Evolutionary conservation across 768 basidiomycete genomes (phyloP).

Genomic region (Dentipellis fragilis): DNA sequence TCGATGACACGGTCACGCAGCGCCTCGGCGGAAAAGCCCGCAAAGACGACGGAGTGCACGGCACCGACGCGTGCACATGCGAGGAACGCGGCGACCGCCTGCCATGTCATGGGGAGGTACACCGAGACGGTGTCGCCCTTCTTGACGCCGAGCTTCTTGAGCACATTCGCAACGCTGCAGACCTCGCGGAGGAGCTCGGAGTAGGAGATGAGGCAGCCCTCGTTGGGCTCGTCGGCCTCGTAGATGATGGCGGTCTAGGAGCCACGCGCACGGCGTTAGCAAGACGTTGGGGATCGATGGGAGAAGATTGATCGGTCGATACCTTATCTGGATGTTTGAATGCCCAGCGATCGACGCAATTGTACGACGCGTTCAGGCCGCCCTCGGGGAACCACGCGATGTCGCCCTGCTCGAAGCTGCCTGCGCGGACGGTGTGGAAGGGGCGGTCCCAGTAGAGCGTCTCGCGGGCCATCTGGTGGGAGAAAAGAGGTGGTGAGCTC

Average conservation of each 20-base stretch:
- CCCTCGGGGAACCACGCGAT: conserved; percentile 97
- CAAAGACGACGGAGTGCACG: conserved; percentile 94
- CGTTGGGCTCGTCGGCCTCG: conserved; percentile 90
- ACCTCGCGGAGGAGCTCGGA: conserved; percentile 85
- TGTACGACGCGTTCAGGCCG: conserved; percentile 86
- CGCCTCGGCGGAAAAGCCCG: conserved; percentile 92
- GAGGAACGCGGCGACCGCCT: conserved; percentile 92
- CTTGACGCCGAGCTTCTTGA: conserved; percentile 82
- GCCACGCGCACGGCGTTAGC: not conserved
- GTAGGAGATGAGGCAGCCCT: conserved; percentile 70
- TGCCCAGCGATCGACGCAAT: conserved; percentile 96
- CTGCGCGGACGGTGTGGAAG: conserved; percentile 79
- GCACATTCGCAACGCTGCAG: conserved; percentile 81
- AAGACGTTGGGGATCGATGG: not conserved
- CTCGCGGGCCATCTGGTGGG: conserved; percentile 53
- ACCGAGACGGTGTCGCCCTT: conserved; percentile 93
- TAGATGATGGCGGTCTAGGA: conserved; percentile 88
- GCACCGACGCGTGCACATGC: conserved; percentile 97
- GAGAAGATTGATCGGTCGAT: not conserved
- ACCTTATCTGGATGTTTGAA: conserved; percentile 81
- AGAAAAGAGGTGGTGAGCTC: not conserved
- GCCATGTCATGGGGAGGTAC: conserved; percentile 93
- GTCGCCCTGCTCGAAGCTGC: conserved; percentile 77
- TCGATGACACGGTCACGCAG: conserved; percentile 88
- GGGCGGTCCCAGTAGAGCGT: conserved; percentile 82